Conservation (phyloP, 2,329 filamentous ascomycete genomes). For the Parastagonospora nodorum region DNA sequence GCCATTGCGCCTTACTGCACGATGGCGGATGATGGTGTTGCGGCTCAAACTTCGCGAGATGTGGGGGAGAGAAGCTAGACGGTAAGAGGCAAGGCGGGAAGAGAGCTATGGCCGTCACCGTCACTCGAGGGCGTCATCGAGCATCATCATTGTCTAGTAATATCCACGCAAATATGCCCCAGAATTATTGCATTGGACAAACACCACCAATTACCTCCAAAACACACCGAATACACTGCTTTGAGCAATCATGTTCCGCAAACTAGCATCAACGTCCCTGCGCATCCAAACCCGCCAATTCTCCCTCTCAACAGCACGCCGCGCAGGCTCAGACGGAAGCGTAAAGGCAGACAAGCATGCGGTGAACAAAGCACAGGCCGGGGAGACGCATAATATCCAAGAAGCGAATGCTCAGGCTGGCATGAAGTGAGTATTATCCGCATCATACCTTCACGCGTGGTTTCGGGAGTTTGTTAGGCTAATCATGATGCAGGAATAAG, state of each 20-base stretch:
- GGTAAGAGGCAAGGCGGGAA: conserved; percentile 6
- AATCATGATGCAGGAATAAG: conserved; percentile 23
- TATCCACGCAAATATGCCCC: not conserved
- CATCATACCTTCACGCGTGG: not conserved
- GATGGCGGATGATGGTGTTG: not conserved
- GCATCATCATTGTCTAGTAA: conserved; percentile 17
- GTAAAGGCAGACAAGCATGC: conserved; percentile 35
- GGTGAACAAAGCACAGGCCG: conserved; percentile 35
- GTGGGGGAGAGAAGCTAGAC: conserved; percentile 17
- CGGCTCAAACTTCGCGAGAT: conserved; percentile 20
- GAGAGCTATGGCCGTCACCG: conserved; percentile 18
- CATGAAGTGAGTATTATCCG: conserved; percentile 36
- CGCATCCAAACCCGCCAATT: conserved; percentile 16
- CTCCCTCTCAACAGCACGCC: conserved; percentile 19
- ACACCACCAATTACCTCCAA: not conserved
- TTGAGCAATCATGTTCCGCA: conserved; percentile 14
- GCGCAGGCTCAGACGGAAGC: conserved; percentile 21
- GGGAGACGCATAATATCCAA: conserved; percentile 44
- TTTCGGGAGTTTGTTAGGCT: not conserved
- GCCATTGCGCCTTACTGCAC: conserved; percentile 19
- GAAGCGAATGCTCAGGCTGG: conserved; percentile 34
- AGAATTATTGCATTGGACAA: not conserved
- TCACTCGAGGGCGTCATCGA: conserved; percentile 27
- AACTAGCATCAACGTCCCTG: conserved; percentile 10
- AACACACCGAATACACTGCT: not conserved